Percentiles rank a stretch among this genome's conserved stretches.
phyloP scores from a whole-genome alignment of 2,329 filamentous ascomycete genomes.

The Epichloe baconii region DNA sequence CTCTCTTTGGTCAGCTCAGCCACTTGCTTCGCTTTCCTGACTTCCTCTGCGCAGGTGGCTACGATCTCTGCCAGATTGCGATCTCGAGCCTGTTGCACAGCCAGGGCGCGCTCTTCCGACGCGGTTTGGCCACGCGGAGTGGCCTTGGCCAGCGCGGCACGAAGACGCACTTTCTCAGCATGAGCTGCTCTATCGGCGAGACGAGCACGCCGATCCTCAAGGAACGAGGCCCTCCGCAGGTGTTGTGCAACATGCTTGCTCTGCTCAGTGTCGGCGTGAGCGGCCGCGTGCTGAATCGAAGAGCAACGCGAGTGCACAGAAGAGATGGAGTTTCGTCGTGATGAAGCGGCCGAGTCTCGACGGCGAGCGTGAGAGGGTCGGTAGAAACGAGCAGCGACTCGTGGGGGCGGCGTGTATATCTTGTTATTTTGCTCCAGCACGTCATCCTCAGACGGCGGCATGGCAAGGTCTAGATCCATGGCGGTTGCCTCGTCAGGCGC shows the following conservation, averaged over 20 bases:
- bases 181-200: slow-evolving; percentile 70
- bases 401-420: slow-evolving; percentile 53
- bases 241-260: slow-evolving; percentile 70
- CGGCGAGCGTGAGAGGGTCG: slow-evolving; percentile 51
- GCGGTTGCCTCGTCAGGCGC: slow-evolving; percentile 18
- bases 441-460: slow-evolving; percentile 26
- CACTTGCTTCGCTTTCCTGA: slow-evolving; percentile 69
- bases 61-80: slow-evolving; percentile 73
- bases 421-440: slow-evolving; percentile 21
- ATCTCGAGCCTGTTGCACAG: slow-evolving; percentile 65
- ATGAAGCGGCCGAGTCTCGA: slow-evolving; percentile 65
- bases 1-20: slow-evolving; percentile 72
- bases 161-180: slow-evolving; percentile 68
- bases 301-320: slow-evolving; percentile 62
- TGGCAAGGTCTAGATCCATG: slow-evolving; percentile 23
- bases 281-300: slow-evolving; percentile 36
- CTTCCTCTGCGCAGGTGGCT: slow-evolving; percentile 69
- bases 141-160: slow-evolving; percentile 62
- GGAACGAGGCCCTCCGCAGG: slow-evolving; percentile 64
- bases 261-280: slow-evolving; percentile 44
- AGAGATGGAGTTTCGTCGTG: slow-evolving; percentile 67
- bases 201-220: slow-evolving; percentile 67
- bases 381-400: slow-evolving; percentile 69
- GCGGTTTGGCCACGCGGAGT: slow-evolving; percentile 49
- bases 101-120: slow-evolving; percentile 64